These are phyloP conservation scores for Capsicum chinense DNA, from an alignment of 257 asterid genomes.

Conservation along the genomic window DNA sequence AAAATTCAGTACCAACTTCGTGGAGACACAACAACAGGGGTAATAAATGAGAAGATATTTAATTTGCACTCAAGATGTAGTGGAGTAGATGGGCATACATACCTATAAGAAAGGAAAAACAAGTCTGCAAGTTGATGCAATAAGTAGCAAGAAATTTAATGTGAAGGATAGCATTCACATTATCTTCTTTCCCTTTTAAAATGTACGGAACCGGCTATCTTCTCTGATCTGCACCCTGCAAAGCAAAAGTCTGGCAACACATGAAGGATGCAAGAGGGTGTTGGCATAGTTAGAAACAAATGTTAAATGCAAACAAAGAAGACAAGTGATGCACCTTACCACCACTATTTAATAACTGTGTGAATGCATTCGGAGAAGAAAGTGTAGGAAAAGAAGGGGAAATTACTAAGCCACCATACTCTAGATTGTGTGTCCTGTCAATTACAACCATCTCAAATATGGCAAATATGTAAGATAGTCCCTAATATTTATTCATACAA, in stretches of 20 bases:
- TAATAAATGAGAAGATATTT: constrained; percentile 7
- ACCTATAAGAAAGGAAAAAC: constrained; percentile 15
- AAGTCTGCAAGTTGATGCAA: constrained; percentile 21
- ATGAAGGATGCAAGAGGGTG: constrained; percentile 21
- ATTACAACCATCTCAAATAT: background rate
- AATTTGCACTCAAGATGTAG: background rate
- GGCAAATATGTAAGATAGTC: background rate
- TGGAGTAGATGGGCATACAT: constrained; percentile 8
- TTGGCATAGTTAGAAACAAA: background rate
- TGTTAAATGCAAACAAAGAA: background rate
- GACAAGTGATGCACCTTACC: constrained; percentile 8
- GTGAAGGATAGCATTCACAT: constrained; percentile 13
- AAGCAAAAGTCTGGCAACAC: constrained; percentile 4
- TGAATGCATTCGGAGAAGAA: background rate
- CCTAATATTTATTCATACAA: background rate
- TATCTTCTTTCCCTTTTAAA: constrained; percentile 20
- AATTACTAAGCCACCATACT: background rate
- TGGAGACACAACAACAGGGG: background rate
- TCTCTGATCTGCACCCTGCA: constrained; percentile 2
- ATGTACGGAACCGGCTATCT: constrained; percentile 19
- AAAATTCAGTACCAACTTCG: constrained; percentile 18
- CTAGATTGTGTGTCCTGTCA: background rate
- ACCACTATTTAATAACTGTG: background rate
- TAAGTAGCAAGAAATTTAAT: constrained; percentile 9
- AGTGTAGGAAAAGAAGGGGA: background rate